Base-by-base conservation (phyloP, 768 basidiomycete species). In the Inosperma sp. region DNA sequence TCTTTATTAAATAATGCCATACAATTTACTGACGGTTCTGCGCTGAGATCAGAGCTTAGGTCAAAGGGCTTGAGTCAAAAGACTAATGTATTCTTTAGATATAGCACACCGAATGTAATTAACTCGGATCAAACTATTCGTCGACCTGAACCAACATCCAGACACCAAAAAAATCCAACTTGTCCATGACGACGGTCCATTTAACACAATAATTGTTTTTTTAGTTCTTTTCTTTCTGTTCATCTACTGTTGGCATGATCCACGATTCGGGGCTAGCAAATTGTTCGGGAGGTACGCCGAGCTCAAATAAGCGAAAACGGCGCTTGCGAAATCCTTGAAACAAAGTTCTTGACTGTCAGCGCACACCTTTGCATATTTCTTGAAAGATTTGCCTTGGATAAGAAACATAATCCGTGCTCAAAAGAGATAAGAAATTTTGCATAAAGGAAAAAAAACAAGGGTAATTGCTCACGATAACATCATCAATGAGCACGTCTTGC, bases 251-350 rank as follows among this genome's bases (percentile, higher is more conserved):
- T 66, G 81, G 80, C 78, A 96, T 65, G 56, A 69, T 66, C 92
- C 92, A 96, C 12, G 83, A 81, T 60, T 93, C 88, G 19, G 80
- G 62, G 25, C 79, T 55, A 42, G 74, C 80, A 62, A 85, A 91
- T 68, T 98, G 95, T 51, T 79, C 64, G 12, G 74, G 68, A 36
- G 95, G 95, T 7, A 98, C 92, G 58, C 95, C 95, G 47, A 97
- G 86, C 73, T 98, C 95, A 57, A 98, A 83, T 40, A 98, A 81
- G 56, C 79, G 84, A 35, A 62, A 51, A 93, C 81, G 21, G 78
- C 89, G 34, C 74, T 76, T 42, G 93, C 80, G 78, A 97, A 98
- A 71, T 97, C 95, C 65, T 86, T 84, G 80, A 97, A 97, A 81
- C 89, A 99, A 17, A 88, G 74, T 5, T 86, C 79, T 66, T 88